Base-by-base conservation (phyloP, 305 asterid genomes). In the Solanum hybrid region DNA sequence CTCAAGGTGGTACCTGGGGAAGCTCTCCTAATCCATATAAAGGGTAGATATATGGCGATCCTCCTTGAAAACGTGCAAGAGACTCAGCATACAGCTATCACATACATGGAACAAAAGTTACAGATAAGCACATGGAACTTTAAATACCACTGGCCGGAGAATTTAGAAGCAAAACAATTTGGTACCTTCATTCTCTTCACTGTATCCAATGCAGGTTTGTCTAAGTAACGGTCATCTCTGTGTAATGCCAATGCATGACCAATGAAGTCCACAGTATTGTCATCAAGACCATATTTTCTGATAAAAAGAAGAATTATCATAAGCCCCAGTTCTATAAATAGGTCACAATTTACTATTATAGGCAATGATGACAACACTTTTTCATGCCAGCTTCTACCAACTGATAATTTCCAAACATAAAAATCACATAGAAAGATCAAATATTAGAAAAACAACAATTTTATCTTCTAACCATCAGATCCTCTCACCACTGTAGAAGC, bases 31-130 rank as follows among this genome's bases (percentile, higher is more conserved):
- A 94, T 86, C 99, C 99, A 86, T 97, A 97, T 89, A 97, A 82
- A 78, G 99, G 99, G 84, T 97, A 97, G 92, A 97, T 96, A 92
- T 97, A 97, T 29, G 99, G 99, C 42, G 99, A 97, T 89, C 99
- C 98, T 92, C 99, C 99, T 88, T 97, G 96, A 94, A 97, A 97
- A 90, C 98, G 98, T 71, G 96, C 96, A 61, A 97, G 89, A 89
- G 98, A 96, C 92, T 97, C 99, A 34, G 97, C 92, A 89, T 96
- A 97, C 89, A 97, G 97, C 99, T 97, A 86, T 90, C 88, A 92
- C 82, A 87, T 37, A 12, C 78, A 84, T 26, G 40, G 67, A 39
- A 18, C 79, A 87, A 76, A 86, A 33, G 76, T 29, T 82, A 37
- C 34, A 82, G 36, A 82, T 26, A 82, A 83, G 73, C 69, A 82